Percentiles rank a stretch among this genome's conserved stretches.
Conservation (phyloP, 352 stramenopile genomes). For the Saprolegnia diclina region DNA sequence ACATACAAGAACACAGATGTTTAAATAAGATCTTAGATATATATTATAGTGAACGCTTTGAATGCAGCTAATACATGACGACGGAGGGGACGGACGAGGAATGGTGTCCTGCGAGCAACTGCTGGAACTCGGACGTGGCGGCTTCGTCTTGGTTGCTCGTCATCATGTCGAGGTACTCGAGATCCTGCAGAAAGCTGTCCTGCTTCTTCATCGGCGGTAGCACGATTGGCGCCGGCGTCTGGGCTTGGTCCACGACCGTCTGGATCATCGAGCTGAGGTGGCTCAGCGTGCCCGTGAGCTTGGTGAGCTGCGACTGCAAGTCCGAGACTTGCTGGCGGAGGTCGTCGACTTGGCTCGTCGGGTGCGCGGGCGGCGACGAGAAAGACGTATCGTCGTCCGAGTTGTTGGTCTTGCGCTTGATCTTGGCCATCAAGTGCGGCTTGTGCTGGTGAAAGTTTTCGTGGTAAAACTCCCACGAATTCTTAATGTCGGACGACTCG, state of each 20-base stretch:
- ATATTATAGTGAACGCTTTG: not conserved
- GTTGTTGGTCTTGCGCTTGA: slow-evolving; percentile 29
- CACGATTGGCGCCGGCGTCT: not conserved
- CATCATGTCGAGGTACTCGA: slow-evolving; percentile 14
- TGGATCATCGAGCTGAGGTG: slow-evolving; percentile 19
- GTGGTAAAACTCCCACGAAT: slow-evolving; percentile 36
- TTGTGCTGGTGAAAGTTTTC: slow-evolving; percentile 29
- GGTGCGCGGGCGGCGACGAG: not conserved
- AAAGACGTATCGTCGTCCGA: not conserved
- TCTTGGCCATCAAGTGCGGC: slow-evolving; percentile 32
- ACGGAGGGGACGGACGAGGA: not conserved
- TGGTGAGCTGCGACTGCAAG: not conserved
- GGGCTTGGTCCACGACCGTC: slow-evolving; percentile 8
- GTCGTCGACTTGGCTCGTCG: slow-evolving; percentile 8
- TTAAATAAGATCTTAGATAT: slow-evolving; percentile 16
- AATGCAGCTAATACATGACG: slow-evolving; percentile 9
- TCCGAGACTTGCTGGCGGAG: slow-evolving; percentile 5
- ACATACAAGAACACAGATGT: not conserved
- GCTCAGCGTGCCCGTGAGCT: slow-evolving; percentile 3
- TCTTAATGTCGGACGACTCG: slow-evolving; percentile 21
- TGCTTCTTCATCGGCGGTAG: not conserved
- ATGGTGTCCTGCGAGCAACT: not conserved
- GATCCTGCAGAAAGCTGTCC: slow-evolving; percentile 9
- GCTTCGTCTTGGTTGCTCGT: not conserved
- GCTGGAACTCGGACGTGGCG: slow-evolving; percentile 5